Evolutionary conservation across 805 yeast genomes (phyloP), one percentile per base, ranked within the genome.

Genomic region (Barnettozyma sp.): DNA sequence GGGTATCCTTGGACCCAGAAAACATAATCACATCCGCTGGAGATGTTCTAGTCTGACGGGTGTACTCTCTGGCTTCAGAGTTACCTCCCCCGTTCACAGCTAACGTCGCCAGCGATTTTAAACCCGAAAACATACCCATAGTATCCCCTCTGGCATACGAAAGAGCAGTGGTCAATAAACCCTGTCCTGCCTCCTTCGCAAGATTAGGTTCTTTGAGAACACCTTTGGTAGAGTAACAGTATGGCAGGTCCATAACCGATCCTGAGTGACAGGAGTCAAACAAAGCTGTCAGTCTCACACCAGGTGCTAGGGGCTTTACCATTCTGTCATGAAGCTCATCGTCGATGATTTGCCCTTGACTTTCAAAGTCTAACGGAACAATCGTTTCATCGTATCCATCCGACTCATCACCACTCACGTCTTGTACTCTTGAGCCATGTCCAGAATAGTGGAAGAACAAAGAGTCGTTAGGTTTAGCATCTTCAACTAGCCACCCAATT

Each of bases 241-340:
- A 85, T 2, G 94, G 95, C 40, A 85, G 62, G 56, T 85, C 95
- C 45, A 85, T 58, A 1, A 73, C 90, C 2, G 90, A 74, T 10
- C 94, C 95, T 1, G 90, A 81, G 54, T 85, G 95, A 55, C 95
- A 85, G 10, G 86, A 78, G 59, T 85, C 95, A 48, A 80, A 84
- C 40, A 84, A 60, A 1, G 88, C 87, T 4, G 94, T 84, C 36
- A 85, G 62, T 41, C 88, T 69, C 30, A 80, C 79, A 30, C 94
- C 94, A 2, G 77, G 69, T 11, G 73, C 80, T 44, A 85, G 64
- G 2, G 86, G 74, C 41, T 61, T 64, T 18, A 85, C 94, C 72
- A 85, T 59, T 26, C 77, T 66, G 34, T 68, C 78, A 55, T 84
- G 90, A 66, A 85, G 66, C 12, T 68, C 68, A 57, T 84, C 94